Evolutionary conservation across 177 flowering plant species (phyloP).

Genomic region (Tripterygium wilfordii): DNA sequence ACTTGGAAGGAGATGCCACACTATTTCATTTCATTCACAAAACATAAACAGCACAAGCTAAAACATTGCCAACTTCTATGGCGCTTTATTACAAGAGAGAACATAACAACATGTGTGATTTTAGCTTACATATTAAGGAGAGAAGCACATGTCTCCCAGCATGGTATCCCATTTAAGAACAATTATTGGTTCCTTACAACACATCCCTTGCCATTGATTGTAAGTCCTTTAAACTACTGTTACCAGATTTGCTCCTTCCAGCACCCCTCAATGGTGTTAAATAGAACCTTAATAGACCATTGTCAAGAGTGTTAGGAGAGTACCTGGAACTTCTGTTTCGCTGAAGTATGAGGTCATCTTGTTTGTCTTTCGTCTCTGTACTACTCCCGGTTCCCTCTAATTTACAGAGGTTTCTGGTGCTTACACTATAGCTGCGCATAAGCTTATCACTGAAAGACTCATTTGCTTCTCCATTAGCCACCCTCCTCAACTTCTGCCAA

Average conservation of each 20-base stretch:
- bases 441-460: slow-evolving; percentile 26
- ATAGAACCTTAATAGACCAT: slow-evolving; percentile 72
- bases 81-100: slow-evolving; percentile 3
- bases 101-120: slow-evolving; percentile 6
- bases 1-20: not conserved
- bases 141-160: slow-evolving; percentile 19
- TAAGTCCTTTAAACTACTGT: slow-evolving; percentile 38
- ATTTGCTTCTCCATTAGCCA: slow-evolving; percentile 18
- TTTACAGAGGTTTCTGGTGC: slow-evolving; percentile 22
- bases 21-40: not conserved
- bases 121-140: slow-evolving; percentile 11
- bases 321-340: slow-evolving; percentile 48
- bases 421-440: slow-evolving; percentile 36
- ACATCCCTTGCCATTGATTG: slow-evolving; percentile 38
- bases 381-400: slow-evolving; percentile 11
- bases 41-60: not conserved
- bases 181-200: slow-evolving; percentile 20
- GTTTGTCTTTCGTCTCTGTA: slow-evolving; percentile 29
- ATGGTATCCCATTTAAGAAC: slow-evolving; percentile 2
- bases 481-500: slow-evolving; percentile 18
- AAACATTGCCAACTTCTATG: not conserved
- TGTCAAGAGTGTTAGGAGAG: slow-evolving; percentile 53
- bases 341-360: slow-evolving; percentile 46
- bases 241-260: slow-evolving; percentile 44
- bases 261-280: slow-evolving; percentile 71